Evolutionary conservation across 257 asterid species (phyloP), one percentile per base, ranked within the genome.

Genomic region (Striga asiatica): DNA sequence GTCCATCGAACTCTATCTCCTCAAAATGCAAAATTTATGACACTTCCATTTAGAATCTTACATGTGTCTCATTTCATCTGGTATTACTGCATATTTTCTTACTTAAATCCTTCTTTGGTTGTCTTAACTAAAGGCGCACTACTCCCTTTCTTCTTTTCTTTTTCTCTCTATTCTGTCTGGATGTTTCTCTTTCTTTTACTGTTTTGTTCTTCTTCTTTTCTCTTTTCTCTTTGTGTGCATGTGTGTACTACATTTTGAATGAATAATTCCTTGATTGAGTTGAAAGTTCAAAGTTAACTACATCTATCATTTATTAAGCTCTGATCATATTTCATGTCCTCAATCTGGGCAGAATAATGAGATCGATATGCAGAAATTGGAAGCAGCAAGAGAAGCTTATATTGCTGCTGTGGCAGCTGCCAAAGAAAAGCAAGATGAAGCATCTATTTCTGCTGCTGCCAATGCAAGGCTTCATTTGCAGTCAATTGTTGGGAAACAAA

Each of bases 331-430:
- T 50, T 43, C 38, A 52, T 43, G 50, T 16, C 32, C 49, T 50
- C 0, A 34, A 54, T 43, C 47, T 80, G 46, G 49, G 62, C 76
- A 89, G 98, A 94, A 81, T 34, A 60, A 43, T 60, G 92, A 83
- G 51, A 51, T 59, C 29, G 86, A 76, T 71, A 64, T 71, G 78
- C 72, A 76, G 76, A 68, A 73, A 51, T 16, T 89, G 69, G 94
- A 89, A 75, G 78, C 71, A 31, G 94, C 98, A 56, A 73, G 83
- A 65, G 94, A 73, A 74, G 87, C 93, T 12, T 91, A 91, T 64
- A 54, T 69, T 48, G 65, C 70, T 42, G 92, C 96, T 35, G 77
- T 91, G 71, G 77, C 82, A 2, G 76, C 78, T 60, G 89, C 91
- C 43, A 91, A 80, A 73, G 87, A 75, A 67, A 80, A 69, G 56